Evolutionary conservation across 495 filamentous ascomycete genomes (phyloP).

Genomic region (Xylaria longipes): DNA sequence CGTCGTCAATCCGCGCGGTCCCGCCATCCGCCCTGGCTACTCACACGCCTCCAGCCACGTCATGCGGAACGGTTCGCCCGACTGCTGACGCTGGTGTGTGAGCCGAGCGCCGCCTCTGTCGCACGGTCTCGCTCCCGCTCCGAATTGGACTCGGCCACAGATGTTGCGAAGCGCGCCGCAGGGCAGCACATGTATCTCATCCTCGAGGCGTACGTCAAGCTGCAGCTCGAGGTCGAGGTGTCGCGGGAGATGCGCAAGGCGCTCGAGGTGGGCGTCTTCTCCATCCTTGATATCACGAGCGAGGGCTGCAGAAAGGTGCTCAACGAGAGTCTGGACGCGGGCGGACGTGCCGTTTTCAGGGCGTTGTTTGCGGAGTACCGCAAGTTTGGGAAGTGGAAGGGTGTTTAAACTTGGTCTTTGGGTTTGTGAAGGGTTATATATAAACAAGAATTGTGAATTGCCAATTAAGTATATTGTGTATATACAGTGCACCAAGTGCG

Average conservation of each 20-base stretch:
- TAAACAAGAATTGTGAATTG: background rate
- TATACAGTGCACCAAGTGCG: background rate
- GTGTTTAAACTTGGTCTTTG: constrained; percentile 44
- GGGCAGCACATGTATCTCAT: constrained; percentile 77
- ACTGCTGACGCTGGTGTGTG: constrained; percentile 76
- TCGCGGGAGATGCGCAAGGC: constrained; percentile 67
- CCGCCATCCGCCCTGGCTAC: constrained; percentile 35
- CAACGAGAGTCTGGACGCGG: constrained; percentile 72
- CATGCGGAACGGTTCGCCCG: constrained; percentile 71
- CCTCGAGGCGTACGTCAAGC: constrained; percentile 72
- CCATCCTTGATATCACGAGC: constrained; percentile 72
- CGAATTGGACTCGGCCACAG: constrained; percentile 73
- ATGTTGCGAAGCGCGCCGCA: constrained; percentile 75
- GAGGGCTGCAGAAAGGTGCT: constrained; percentile 68
- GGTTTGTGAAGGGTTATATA: constrained; percentile 18
- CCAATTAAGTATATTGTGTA: background rate
- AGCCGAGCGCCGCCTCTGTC: constrained; percentile 77
- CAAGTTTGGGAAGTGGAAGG: constrained; percentile 74
- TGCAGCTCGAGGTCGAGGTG: constrained; percentile 61
- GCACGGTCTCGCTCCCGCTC: constrained; percentile 54
- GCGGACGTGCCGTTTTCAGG: constrained; percentile 72
- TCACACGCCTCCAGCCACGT: constrained; percentile 43
- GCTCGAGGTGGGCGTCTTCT: constrained; percentile 74
- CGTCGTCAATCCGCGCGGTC: constrained; percentile 34
- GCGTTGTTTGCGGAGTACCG: constrained; percentile 72